Evolutionary conservation across 257 asterid genomes (phyloP), one percentile per base, ranked within the genome.

Genomic region (Nicotiana knightiana): DNA sequence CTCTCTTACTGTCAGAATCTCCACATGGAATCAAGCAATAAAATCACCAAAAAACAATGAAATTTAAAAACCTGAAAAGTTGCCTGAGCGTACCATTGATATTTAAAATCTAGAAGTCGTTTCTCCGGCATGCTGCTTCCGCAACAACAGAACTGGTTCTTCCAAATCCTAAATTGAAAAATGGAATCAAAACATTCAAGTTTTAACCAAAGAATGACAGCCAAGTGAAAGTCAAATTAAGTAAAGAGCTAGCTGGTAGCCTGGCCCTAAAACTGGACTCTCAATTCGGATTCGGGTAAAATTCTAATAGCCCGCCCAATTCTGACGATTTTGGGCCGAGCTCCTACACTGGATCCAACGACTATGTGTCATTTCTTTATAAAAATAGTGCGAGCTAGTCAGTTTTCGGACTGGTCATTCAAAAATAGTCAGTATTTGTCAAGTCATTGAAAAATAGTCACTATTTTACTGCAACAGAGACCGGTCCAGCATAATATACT

Each of bases 81-180:
- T 8, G 1, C 32, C 37, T 64, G n/a, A 64, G n/a, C 10, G 3
- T 37, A 37, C 76, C 32, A 48, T 37, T 37, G 43, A 37, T 65
- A 12, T 18, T 67, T 39, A 7, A 9, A 53, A 67, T 18, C 13
- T 67, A 3, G 46, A 46, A 33, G 51, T 30, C 32, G n/a, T 54
- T 24, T 16, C 55, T 57, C 76, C 24, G 68, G 76, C 33, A 46
- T 28, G 30, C 30, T 28, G 30, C 30, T 28, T 28, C 30, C 1
- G 30, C 30, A 28, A 35, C 53, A 51, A 67, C 76, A 3, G 67
- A 63, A 24, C 54, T 55, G 76, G 67, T 81, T 28, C 28, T n/a
- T 17, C 68, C 84, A 67, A 67, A 67, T 55, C 80, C 84, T 81
- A 26, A 55, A 67, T 39, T 51, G 46, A 67, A 67, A 9, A 18